Base-by-base conservation (phyloP, 2,329 filamentous ascomycete species). In the Claviceps paspali region DNA sequence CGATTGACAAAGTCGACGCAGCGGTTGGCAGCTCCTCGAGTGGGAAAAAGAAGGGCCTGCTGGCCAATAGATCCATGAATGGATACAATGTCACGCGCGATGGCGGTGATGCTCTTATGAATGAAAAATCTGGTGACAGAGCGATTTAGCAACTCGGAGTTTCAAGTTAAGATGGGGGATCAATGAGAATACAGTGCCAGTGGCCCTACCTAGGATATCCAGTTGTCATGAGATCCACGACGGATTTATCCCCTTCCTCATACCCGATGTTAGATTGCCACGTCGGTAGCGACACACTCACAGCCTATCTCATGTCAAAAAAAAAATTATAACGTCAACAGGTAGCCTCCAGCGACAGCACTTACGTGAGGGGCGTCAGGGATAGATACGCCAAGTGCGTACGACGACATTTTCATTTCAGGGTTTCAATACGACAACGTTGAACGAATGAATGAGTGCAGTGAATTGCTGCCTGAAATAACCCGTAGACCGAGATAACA, bases 271-370 rank as follows among this genome's bases (percentile, higher is more conserved):
- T 96, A 46, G 86, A 69, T 46, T 69, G 70, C 91, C 91, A 98
- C 61, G 86, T 92, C 28, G 91, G 91, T 19, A 98, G 65, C 12
- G 91, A 96, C 29, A 96, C 88, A 57, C 88, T 96, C 46, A 96
- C 84, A 45, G 88, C 91, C 87, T 95, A 24, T 35, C 11, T 19
- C 17, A 18, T 15, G 19, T 44, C 22, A 36, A 17, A 15, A 23
- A 19, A 3, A 11, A 33, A 38, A 2, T 21, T 27, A 9, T 14
- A 5, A 17, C 6, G 6, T 14, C n/a, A n/a, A n/a, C n/a, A n/a
- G 14, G 7, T 31, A 2, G 6, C 22, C 17, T 9, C 8, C 5
- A 28, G 15, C 10, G 11, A 12, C 17, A 24, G 4, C 2, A 67
- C 74, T 63, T 64, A 85, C 81, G 65, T 88, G 82, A 40, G 79